phyloP scores from a whole-genome alignment of 2,329 filamentous ascomycete species.

The Xylariaceae sp. region DNA sequence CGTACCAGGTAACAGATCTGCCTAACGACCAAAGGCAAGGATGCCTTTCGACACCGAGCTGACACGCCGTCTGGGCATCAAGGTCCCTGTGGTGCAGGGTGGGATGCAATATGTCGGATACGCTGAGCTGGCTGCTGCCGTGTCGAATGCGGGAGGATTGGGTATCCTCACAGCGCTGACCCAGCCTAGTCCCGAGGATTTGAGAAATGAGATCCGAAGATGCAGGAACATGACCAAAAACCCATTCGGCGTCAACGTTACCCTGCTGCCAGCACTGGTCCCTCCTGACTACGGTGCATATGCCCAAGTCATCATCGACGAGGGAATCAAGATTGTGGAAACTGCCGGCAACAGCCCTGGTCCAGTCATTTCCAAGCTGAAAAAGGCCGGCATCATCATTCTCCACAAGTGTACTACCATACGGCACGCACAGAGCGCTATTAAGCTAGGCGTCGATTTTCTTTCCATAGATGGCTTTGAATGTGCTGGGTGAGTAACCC shows the following conservation, averaged over 20 bases:
- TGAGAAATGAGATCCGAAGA: conserved; percentile 89
- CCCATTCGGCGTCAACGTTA: conserved; percentile 94
- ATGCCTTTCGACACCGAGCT: conserved; percentile 63
- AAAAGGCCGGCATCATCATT: conserved; percentile 75
- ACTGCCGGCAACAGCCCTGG: conserved; percentile 88
- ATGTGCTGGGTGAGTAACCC: conserved; percentile 68
- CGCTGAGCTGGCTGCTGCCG: conserved; percentile 75
- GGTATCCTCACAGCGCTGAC: conserved; percentile 87
- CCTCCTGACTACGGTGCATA: conserved; percentile 93
- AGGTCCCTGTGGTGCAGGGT: conserved; percentile 77
- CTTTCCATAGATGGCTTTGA: conserved; percentile 97
- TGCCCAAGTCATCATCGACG: conserved; percentile 89
- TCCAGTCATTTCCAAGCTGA: conserved; percentile 86
- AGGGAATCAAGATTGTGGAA: conserved; percentile 89
- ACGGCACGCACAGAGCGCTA: conserved; percentile 84
- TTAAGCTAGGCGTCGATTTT: conserved; percentile 96
- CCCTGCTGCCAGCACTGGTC: conserved; percentile 84
- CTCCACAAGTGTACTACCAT: conserved; percentile 99
- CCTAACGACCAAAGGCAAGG: conserved; percentile 20
- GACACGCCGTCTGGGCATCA: conserved; percentile 61
- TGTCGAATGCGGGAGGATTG: conserved; percentile 80
- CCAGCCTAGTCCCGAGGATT: conserved; percentile 86
- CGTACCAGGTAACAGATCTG: neutral
- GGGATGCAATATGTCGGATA: conserved; percentile 88
- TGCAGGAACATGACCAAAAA: conserved; percentile 78